Percentiles rank a stretch among this genome's conserved stretches.
These are phyloP conservation scores for Achaetomiella virescens DNA, from an alignment of 495 filamentous ascomycete genomes.

Conservation along the genomic window DNA sequence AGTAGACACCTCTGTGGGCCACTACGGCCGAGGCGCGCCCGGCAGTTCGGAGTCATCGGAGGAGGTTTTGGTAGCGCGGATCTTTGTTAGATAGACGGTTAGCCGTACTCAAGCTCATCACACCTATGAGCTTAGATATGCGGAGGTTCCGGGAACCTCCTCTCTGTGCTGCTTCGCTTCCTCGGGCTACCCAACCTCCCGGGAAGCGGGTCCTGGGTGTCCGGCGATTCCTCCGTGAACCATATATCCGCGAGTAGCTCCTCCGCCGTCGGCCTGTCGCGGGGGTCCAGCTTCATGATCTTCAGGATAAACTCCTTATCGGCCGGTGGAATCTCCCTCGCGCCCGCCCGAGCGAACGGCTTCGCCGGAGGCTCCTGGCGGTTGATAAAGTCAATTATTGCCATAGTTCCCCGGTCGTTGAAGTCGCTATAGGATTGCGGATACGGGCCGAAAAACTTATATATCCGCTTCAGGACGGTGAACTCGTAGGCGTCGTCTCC, in stretches of 20 bases:
- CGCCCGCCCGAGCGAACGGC: slow-evolving; percentile 9
- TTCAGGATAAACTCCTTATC: slow-evolving; percentile 12
- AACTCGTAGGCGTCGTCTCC: slow-evolving; percentile 38
- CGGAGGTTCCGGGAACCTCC: neutral
- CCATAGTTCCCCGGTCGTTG: slow-evolving; percentile 14
- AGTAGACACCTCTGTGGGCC: slow-evolving; percentile 5
- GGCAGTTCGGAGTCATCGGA: slow-evolving; percentile 4
- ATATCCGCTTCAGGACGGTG: slow-evolving; percentile 36
- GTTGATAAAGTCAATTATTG: slow-evolving; percentile 22
- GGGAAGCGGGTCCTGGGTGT: slow-evolving; percentile 12
- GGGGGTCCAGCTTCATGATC: slow-evolving; percentile 19
- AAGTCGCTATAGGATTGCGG: slow-evolving; percentile 34
- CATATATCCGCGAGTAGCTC: slow-evolving; percentile 13
- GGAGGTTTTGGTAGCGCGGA: slow-evolving; percentile 9
- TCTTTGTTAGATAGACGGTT: slow-evolving; percentile 4
- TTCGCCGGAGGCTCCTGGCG: slow-evolving; percentile 16
- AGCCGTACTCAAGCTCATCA: neutral
- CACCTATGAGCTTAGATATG: neutral
- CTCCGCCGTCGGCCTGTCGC: slow-evolving; percentile 16
- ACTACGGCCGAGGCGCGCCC: neutral
- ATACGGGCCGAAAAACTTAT: slow-evolving; percentile 40
- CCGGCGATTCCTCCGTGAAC: slow-evolving; percentile 17
- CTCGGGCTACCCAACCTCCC: neutral
- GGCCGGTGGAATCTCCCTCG: slow-evolving; percentile 7
- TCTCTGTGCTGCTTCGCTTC: neutral